Conservation (phyloP, 2,329 filamentous ascomycete species). For the Calonectria pseudoreteaudii region DNA sequence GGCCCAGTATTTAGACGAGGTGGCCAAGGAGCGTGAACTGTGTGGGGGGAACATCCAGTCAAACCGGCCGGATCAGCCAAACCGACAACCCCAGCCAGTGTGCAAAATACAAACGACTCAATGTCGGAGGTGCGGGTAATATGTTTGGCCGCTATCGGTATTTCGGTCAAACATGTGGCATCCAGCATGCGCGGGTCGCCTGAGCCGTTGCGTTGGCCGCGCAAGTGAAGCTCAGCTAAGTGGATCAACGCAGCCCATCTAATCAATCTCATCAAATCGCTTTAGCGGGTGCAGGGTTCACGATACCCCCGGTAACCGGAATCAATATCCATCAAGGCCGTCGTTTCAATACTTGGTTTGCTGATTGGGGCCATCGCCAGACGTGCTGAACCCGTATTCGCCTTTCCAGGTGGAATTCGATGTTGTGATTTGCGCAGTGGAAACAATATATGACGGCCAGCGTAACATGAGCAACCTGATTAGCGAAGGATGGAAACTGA, state of each 20-base stretch:
- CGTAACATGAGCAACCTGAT: background rate
- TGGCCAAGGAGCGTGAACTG: background rate
- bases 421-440: background rate
- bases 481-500: background rate
- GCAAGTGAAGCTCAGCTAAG: background rate
- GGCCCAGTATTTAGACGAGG: constrained; percentile 1
- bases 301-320: background rate
- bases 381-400: background rate
- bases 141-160: constrained; percentile 14
- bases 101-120: background rate
- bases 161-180: background rate
- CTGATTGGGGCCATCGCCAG: background rate
- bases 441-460: background rate
- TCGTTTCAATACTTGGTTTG: background rate
- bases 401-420: too few relatives aligned
- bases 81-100: background rate
- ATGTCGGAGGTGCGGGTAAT: constrained; percentile 12
- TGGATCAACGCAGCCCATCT: constrained; percentile 28
- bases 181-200: background rate
- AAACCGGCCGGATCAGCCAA: background rate
- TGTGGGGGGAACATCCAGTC: background rate
- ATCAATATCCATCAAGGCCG: background rate
- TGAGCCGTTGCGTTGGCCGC: background rate
- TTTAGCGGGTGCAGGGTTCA: background rate
- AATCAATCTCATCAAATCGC: constrained; percentile 36